Conservation (phyloP, 495 filamentous ascomycete species). For the Lindgomyces ingoldianus region DNA sequence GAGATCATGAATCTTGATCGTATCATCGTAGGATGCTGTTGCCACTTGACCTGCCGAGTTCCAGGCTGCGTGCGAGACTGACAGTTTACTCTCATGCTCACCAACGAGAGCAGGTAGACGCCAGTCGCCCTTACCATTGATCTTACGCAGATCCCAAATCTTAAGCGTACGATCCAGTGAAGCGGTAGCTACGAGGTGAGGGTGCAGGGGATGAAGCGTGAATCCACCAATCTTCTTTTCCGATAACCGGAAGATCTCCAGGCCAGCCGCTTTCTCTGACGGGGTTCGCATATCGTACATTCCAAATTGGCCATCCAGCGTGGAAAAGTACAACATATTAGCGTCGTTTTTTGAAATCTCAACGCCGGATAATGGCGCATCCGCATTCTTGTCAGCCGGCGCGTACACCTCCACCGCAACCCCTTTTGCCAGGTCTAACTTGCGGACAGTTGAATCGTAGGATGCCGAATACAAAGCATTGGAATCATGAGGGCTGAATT, state of each 20-base stretch:
- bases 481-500: constrained; percentile 69
- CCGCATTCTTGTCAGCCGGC: constrained; percentile 64
- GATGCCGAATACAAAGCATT: constrained; percentile 76
- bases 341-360: constrained; percentile 71
- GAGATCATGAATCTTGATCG: constrained; percentile 86
- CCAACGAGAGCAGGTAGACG: constrained; percentile 68
- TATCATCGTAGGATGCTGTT: constrained; percentile 92
- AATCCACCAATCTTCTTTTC: constrained; percentile 98
- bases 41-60: constrained; percentile 79
- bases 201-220: constrained; percentile 70
- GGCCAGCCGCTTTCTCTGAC: constrained; percentile 46
- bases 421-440: constrained; percentile 78
- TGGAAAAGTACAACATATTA: constrained; percentile 82
- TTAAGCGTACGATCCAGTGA: constrained; percentile 87
- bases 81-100: constrained; percentile 77
- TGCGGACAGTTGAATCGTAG: constrained; percentile 93
- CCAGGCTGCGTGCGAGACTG: constrained; percentile 89
- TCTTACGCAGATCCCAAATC: constrained; percentile 89
- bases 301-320: constrained; percentile 76
- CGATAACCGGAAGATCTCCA: constrained; percentile 71
- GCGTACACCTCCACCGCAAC: constrained; percentile 77
- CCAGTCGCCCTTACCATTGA: constrained; percentile 55
- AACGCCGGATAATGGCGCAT: constrained; percentile 77
- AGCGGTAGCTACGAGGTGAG: constrained; percentile 86
- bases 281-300: constrained; percentile 72